Conservation (phyloP, 2,329 filamentous ascomycete genomes). For the Leptographium procerum region DNA sequence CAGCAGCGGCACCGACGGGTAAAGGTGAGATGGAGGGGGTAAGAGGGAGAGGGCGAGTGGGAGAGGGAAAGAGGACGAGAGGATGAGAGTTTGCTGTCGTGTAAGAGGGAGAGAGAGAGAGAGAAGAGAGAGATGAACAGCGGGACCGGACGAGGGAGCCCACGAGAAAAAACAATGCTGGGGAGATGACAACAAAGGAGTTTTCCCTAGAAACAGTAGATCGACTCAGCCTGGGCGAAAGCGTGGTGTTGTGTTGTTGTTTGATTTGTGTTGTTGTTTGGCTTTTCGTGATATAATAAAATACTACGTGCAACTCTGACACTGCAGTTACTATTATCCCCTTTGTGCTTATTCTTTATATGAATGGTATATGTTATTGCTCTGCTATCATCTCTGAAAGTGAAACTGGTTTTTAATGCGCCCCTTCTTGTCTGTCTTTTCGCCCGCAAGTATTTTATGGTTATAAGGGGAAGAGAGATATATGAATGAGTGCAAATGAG, state of each 20-base stretch:
- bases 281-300: not conserved
- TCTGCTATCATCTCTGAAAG: not conserved
- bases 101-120: not conserved
- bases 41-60: not conserved
- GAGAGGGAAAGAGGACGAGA: not conserved
- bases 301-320: no score
- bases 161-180: no score
- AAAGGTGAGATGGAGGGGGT: constrained; percentile 12
- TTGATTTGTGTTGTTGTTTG: not conserved
- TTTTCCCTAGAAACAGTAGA: not conserved
- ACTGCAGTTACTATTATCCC: no score
- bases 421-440: not conserved
- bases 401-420: not conserved
- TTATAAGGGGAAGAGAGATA: not conserved
- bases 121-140: no score
- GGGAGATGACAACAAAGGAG: no score
- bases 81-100: not conserved
- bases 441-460: not conserved
- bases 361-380: not conserved
- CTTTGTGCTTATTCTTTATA: not conserved
- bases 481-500: not conserved
- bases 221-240: not conserved
- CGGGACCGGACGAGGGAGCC: no score
- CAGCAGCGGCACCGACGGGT: constrained; percentile 84
- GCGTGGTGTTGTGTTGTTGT: not conserved